Base-by-base conservation (phyloP, 768 basidiomycete genomes). In the Podaxis mareebaensis region DNA sequence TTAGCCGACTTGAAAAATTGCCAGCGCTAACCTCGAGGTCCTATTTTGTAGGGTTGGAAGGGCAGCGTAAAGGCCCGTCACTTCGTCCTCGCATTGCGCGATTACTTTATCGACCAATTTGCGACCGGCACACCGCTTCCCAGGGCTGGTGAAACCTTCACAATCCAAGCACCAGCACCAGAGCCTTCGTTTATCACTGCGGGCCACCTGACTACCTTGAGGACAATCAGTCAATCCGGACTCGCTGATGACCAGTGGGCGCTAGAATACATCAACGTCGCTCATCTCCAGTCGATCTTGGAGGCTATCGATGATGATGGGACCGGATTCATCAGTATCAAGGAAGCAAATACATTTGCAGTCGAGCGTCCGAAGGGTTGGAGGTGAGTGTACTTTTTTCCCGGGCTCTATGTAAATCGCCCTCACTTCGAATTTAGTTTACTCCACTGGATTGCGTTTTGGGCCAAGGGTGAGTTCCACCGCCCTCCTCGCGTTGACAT, bases 11-110 rank as follows among this genome's bases (percentile, higher is more conserved):
- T 28, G 3, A 24, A 20, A 24, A 10, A 24, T 0, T 8, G n/a
- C 7, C 59, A 5, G 17, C 15, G 38, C 13, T 40, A 4, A 40
- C 49, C n/a, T 38, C 6, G 28, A n/a, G 13, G 10, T n/a, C 10
- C 0, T 40, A 2, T 24, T 24, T 24, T 13, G 3, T 15, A 84
- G 83, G 76, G 75, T 6, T 85, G 83, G 84, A 79, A 78, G 67
- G 78, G 81, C 11, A 83, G 76, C 64, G 83, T 85, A 38, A 83
- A 85, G 66, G 80, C 83, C 0, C 73, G 78, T 0, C 80, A 82
- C 61, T 85, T 85, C 58, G 80, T 83, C 3, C 73, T 82, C 1
- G 77, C 77, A 17, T 69, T 81, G 1, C 76, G 75, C 48, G 78
- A 81, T 60, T 76, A 76, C 55, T 79, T 71, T 57, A 71, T 70